These are phyloP conservation scores for Ophioceras dolichostomum DNA, from an alignment of 2,329 filamentous ascomycete genomes.

Conservation along the genomic window DNA sequence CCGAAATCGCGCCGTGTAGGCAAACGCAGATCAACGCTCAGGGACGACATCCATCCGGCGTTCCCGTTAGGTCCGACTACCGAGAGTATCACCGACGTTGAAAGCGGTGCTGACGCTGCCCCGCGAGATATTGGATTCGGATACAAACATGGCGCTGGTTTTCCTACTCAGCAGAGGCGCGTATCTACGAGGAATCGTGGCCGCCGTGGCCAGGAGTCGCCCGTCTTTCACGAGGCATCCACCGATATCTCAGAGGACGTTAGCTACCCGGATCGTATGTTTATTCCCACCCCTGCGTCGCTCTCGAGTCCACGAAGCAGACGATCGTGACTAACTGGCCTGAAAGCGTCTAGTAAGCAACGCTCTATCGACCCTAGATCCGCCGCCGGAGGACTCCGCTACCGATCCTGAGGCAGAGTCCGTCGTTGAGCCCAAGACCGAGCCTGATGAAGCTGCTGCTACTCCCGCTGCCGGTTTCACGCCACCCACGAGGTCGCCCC, in stretches of 20 bases:
- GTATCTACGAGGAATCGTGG: too few relatives aligned
- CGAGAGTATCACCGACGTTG: not conserved
- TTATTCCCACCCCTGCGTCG: not conserved
- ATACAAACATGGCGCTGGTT: slow-evolving; percentile 3
- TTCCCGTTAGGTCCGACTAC: not conserved
- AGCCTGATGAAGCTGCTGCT: slow-evolving; percentile 10
- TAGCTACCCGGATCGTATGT: slow-evolving; percentile 42
- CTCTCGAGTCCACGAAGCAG: not conserved
- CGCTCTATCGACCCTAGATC: slow-evolving; percentile 15
- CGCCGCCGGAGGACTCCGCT: slow-evolving; percentile 3
- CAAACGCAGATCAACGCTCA: too few relatives aligned
- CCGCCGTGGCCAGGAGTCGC: too few relatives aligned
- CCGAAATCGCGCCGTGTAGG: too few relatives aligned
- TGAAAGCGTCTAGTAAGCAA: slow-evolving; percentile 51
- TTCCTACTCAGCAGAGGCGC: not conserved
- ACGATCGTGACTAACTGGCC: slow-evolving; percentile 44
- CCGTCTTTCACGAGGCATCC: too few relatives aligned
- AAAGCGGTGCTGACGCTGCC: slow-evolving; percentile 1
- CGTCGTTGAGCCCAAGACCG: slow-evolving; percentile 3
- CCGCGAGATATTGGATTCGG: not conserved
- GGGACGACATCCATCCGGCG: not conserved
- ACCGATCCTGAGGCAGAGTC: slow-evolving; percentile 6
- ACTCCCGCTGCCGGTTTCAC: slow-evolving; percentile 4
- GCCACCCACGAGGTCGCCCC: slow-evolving; percentile 33
- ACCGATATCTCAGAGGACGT: too few relatives aligned